phyloP scores from a whole-genome alignment of 768 basidiomycete species.

The Mycena metata region DNA sequence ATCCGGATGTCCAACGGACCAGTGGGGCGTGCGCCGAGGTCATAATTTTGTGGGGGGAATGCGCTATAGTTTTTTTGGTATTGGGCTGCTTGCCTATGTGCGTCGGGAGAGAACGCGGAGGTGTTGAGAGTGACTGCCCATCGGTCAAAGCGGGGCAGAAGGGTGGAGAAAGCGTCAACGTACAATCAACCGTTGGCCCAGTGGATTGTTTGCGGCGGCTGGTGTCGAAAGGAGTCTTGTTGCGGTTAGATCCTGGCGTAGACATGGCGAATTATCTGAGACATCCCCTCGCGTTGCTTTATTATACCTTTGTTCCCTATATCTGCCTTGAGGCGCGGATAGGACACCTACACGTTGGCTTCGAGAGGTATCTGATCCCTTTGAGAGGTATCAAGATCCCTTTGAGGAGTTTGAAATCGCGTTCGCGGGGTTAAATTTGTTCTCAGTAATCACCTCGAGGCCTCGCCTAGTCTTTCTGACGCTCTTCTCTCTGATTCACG shows the following conservation, averaged over 20 bases:
- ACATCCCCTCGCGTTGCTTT: constrained; percentile 29
- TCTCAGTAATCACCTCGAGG: constrained; percentile 35
- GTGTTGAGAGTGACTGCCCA: constrained; percentile 21
- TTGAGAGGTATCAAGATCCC: constrained; percentile 39
- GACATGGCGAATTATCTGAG: constrained; percentile 37
- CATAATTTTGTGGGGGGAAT: background rate
- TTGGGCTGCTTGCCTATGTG: background rate
- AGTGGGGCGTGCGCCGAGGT: constrained; percentile 3
- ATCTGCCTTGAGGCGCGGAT: constrained; percentile 29
- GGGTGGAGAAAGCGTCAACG: background rate
- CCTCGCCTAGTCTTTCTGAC: constrained; percentile 14
- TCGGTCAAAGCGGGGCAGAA: background rate
- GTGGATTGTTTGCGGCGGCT: constrained; percentile 18
- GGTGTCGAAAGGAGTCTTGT: constrained; percentile 26
- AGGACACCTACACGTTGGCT: constrained; percentile 17
- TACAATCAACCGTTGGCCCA: constrained; percentile 17
- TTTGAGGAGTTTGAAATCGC: constrained; percentile 39
- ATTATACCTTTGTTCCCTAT: constrained; percentile 38
- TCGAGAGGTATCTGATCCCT: constrained; percentile 38
- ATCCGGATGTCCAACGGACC: constrained; percentile 24
- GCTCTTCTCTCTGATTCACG: constrained; percentile 19
- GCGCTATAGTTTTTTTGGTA: constrained; percentile 6
- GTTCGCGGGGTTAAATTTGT: constrained; percentile 22
- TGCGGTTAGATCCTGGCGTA: constrained; percentile 36
- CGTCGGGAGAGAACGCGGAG: background rate